These are phyloP conservation scores for Phyllosticta paracitricarpa DNA, from an alignment of 2,329 filamentous ascomycete genomes.

Conservation along the genomic window DNA sequence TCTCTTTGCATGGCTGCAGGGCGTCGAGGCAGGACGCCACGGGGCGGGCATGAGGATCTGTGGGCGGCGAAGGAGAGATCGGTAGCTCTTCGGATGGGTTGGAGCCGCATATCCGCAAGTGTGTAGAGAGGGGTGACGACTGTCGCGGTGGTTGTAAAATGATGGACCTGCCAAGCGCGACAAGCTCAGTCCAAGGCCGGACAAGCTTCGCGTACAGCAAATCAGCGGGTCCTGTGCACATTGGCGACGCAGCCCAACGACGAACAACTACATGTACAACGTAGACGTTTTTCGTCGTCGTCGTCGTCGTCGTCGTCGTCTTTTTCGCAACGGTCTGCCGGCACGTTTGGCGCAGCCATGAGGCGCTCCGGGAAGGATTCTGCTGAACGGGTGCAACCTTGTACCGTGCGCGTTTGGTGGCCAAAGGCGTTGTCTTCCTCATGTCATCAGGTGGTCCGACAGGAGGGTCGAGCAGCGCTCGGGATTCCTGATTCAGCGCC, in stretches of 20 bases:
- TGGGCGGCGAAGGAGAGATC: background rate
- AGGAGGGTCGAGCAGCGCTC: background rate
- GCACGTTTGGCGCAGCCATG: background rate
- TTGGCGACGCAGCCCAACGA: background rate
- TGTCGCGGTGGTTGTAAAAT: background rate
- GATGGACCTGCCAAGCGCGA: background rate
- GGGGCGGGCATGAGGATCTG: background rate
- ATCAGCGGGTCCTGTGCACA: background rate
- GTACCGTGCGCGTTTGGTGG: background rate
- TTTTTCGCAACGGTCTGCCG: too few relatives aligned
- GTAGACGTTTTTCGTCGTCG: background rate
- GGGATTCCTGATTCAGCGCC: background rate
- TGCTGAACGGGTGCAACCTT: background rate
- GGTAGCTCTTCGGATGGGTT: background rate
- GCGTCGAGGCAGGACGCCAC: background rate
- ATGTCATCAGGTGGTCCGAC: background rate
- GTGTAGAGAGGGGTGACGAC: background rate
- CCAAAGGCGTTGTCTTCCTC: background rate
- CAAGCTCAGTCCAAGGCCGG: background rate
- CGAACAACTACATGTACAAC: too few relatives aligned
- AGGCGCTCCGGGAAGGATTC: background rate
- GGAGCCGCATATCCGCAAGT: background rate
- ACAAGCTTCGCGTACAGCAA: background rate
- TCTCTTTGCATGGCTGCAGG: background rate
- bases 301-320: background rate